Base-by-base conservation (phyloP, 495 filamentous ascomycete genomes). In the Penicillium atrosanguineum region DNA sequence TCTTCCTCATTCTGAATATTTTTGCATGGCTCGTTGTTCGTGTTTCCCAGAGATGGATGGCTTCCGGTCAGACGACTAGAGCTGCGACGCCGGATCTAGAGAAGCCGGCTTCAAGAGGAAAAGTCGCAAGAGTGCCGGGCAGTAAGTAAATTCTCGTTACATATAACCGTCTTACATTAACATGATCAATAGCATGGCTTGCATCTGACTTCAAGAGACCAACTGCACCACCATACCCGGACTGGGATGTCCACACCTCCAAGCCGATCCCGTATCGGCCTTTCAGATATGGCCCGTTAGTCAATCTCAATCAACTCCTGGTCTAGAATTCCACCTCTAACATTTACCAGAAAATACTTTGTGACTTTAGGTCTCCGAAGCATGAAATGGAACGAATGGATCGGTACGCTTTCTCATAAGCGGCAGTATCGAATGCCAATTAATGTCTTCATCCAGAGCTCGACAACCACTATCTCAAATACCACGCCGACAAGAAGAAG, bases 231-330 rank as follows among this genome's bases (percentile, higher is more conserved):
- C 82, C 90, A 7, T 90, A 87, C 54, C 80, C 81, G 6, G 67
- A 83, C 65, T 95, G 91, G 91, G 79, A 87, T 55, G 65, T 94
- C 34, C 65, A 81, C 41, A 71, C 74, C 42, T 87, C 89, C 3
- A 90, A 89, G 57, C 88, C 91, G 4, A 81, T 90, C 15, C 87
- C 88, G 11, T 96, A 95, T 69, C 82, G 91, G 21, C 89, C 91
- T 5, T 95, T 95, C 67, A 82, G 86, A 71, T 83, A 92, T 73
- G 90, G 90, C 3, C 88, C 88, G 66, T 78, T 63, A 65, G 74
- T 34, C 3, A 34, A 6, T 31, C 28, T 9, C 7, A 39, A 29
- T 9, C 11, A n/a, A 0, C 16, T 41, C 18, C 1, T 7, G 23
- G 25, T 6, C 15, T 12, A 25, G 23, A 21, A 7, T 37, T 46